A percentile compares a stretch with the other conserved stretches of the same genome.
Evolutionary conservation across 345 rosid genomes (phyloP).

Genomic region (Camelina laxa): DNA sequence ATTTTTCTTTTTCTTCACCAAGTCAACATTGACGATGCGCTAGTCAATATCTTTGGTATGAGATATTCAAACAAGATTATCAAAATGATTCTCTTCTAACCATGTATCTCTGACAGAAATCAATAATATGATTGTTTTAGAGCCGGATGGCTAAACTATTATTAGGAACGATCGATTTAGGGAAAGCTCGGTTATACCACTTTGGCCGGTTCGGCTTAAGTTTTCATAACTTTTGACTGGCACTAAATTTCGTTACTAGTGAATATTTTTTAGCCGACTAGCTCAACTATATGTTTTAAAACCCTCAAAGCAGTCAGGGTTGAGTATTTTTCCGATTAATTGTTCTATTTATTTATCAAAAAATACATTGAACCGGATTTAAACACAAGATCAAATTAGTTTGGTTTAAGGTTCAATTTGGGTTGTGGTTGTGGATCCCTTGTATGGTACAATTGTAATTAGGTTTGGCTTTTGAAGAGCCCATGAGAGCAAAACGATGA

Average conservation of each 20-base stretch:
- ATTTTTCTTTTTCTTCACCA: too few species aligned
- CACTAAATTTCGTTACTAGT: neutral
- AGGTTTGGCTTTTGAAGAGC: conserved; percentile 31
- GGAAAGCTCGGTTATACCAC: neutral
- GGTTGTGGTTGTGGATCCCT: neutral
- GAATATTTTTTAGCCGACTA: neutral
- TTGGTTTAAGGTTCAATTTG: neutral
- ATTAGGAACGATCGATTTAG: too few species aligned
- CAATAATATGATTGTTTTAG: too few species aligned
- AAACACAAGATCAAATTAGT: neutral
- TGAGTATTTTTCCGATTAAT: neutral
- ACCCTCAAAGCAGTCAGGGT: conserved; percentile 11
- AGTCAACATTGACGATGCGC: too few species aligned
- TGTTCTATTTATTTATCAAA: too few species aligned
- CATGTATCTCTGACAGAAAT: too few species aligned
- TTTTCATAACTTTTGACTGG: neutral
- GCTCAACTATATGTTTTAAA: conserved; percentile 5
- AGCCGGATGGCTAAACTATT: too few species aligned
- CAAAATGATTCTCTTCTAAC: too few species aligned
- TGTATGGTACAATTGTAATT: conserved; percentile 1
- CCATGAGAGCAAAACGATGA: conserved; percentile 19
- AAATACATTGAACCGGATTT: neutral
- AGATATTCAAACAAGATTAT: too few species aligned
- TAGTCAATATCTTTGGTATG: too few species aligned
- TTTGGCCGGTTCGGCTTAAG: too few species aligned